phyloP scores from a whole-genome alignment of 345 rosid species.

The Crucihimalaya himalaica region DNA sequence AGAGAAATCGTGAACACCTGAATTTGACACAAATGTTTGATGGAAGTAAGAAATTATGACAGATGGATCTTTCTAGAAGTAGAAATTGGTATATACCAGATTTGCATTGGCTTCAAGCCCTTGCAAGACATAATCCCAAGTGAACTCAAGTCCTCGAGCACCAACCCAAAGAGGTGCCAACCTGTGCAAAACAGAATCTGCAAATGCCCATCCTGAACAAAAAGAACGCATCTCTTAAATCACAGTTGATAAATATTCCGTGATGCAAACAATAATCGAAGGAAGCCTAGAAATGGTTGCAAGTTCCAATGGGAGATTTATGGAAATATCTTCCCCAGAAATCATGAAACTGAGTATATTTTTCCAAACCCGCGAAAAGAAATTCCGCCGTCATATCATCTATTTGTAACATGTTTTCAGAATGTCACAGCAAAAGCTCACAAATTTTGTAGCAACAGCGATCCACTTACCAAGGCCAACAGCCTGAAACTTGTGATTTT shows the following conservation, averaged over 20 bases:
- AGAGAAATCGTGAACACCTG: constrained; percentile 91
- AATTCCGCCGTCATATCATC: neutral
- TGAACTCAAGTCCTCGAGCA: constrained; percentile 92
- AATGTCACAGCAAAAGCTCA: neutral
- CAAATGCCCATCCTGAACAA: constrained; percentile 92
- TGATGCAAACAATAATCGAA: too few species aligned
- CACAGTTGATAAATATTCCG: neutral
- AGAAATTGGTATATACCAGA: constrained; percentile 50
- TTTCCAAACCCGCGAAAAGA: neutral
- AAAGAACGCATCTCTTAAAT: neutral
- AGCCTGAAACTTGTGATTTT: constrained; percentile 95
- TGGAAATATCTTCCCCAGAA: neutral
- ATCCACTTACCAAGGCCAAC: constrained; percentile 84
- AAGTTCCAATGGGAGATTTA: neutral
- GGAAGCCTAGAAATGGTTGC: neutral
- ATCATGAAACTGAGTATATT: neutral
- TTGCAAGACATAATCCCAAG: constrained; percentile 89
- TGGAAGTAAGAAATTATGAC: constrained; percentile 8
- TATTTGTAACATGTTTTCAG: neutral
- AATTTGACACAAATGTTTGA: constrained; percentile 15
- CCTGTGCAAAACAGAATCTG: constrained; percentile 92
- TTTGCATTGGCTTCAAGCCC: constrained; percentile 98
- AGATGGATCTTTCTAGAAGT: neutral
- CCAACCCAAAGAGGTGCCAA: constrained; percentile 98
- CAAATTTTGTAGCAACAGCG: neutral